Base-by-base conservation (phyloP, 1,284 basidiomycete genomes). In the Pseudozyma tsukubaensis region DNA sequence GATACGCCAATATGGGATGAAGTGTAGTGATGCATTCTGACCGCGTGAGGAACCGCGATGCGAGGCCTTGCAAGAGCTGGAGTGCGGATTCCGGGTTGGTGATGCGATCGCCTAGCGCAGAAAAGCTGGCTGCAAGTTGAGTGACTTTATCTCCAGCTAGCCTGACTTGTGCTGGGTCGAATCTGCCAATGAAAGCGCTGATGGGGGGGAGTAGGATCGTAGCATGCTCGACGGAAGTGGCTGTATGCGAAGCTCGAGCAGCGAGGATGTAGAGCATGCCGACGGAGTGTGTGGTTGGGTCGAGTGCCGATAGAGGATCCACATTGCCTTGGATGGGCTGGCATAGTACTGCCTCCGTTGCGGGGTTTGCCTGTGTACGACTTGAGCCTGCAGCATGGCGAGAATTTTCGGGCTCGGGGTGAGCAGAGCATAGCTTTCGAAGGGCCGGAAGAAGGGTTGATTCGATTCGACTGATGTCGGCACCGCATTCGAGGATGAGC, bases 1-100 rank as follows among this genome's bases (percentile, higher is more conserved):
- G 75, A 48, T 79, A 79, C n/a, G 72, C 74, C 4, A 79, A 45
- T 50, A 75, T 52, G 9, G 74, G 67, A 69, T 79, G 77, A 13
- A 79, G 18, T 2, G 71, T 48, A 1, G 77, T 74, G 24, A 79
- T 64, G 42, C 47, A 60, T n/a, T 77, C 58, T 8, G 66, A 42
- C 3, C 37, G 37, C n/a, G 48, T 69, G 32, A 65, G 12, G 50
- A 76, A 68, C 6, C 62, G 51, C 5, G 56, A 60, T 0, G 70
- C 52, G 32, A 72, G 40, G 10, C 49, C 61, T 40, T 62, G 61
- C 45, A 72, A 36, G 16, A 59, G 34, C 34, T 67, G 59, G 29
- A 67, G 48, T 3, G 58, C 61, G n/a, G 56, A 54, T 39, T 72
- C 60, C 29, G 69, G 66, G 29, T 68, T 52, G 6, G 56, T 54